Base-by-base conservation (phyloP, 257 asterid genomes). In the Craterostigma plantagineum region DNA sequence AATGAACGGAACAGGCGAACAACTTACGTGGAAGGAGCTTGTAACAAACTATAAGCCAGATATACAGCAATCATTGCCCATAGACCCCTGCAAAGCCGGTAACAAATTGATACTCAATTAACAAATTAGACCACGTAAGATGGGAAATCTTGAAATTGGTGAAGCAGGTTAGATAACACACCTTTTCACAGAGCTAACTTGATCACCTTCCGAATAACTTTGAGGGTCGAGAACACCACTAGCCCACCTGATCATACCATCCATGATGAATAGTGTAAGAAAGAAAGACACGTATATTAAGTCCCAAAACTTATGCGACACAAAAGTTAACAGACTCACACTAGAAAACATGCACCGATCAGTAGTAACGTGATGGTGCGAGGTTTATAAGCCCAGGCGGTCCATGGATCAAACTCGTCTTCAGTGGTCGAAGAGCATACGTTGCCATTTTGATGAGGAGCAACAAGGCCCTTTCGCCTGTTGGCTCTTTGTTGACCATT, bases 311-410 rank as follows among this genome's bases (percentile, higher is more conserved):
- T n/a, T n/a, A n/a, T n/a, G n/a, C n/a, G 8, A 10, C 8, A 15
- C 6, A 14, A 42, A 11, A 14, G 10, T 36, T n/a, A 36, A 14
- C 8, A 43, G 30, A 65, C 98, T 79, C 62, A 90, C 99, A 90
- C 81, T 51, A 90, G 94, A 60, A 87, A 67, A 67, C 92, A 76
- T 60, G 98, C 93, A 55, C 98, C 98, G 60, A 87, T 55, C 37
- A 87, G 71, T 48, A 87, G 63, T 53, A 74, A 63, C 23, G 98
- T 79, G 52, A 82, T 59, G 4, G 98, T 87, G 38, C 69, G 93
- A 56, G 98, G 98, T 68, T 62, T 76, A 74, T 82, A 87, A 16
- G 93, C 95, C 95, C 95, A 87, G 50, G 95, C 95, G n/a, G 93
- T 87, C 98, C 95, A 87, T 11, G 95, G 98, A 59, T 87, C 98